Evolutionary conservation across 352 stramenopile species (phyloP).

Genomic region (Pythium volutum): DNA sequence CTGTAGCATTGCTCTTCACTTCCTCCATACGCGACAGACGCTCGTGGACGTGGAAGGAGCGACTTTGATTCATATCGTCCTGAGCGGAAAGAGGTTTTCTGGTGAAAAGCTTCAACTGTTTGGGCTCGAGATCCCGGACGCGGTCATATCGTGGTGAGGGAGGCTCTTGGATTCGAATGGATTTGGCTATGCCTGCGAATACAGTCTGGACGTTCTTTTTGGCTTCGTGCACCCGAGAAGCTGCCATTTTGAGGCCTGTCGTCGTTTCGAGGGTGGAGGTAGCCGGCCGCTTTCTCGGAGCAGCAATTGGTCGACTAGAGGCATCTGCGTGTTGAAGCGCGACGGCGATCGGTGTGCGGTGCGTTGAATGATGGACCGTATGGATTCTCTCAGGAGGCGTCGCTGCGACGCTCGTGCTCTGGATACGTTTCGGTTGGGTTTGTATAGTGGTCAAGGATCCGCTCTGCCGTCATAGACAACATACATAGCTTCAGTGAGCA

Average conservation of each 20-base stretch:
- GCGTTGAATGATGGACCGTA: constrained; percentile 22
- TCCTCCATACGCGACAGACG: not conserved
- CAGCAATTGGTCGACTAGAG: not conserved
- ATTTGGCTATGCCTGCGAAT: not conserved
- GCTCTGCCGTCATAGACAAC: not conserved
- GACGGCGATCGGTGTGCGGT: constrained; percentile 6
- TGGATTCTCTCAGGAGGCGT: constrained; percentile 21
- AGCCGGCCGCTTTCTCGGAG: not conserved
- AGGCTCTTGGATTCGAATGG: not conserved
- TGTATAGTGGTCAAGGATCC: not conserved
- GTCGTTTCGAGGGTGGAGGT: not conserved
- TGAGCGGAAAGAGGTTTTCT: not conserved
- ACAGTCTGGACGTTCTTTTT: not conserved
- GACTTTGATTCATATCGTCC: not conserved
- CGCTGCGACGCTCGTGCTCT: constrained; percentile 10
- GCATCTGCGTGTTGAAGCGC: constrained; percentile 1
- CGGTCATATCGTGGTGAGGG: not conserved
- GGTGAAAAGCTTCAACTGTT: not conserved
- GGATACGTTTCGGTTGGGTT: constrained; percentile 1
- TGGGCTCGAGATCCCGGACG: not conserved
- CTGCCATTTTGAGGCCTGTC: not conserved
- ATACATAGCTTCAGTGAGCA: not conserved
- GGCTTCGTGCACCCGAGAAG: not conserved
- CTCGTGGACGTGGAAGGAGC: constrained; percentile 14
- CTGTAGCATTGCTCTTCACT: not conserved